Evolutionary conservation across 2,329 filamentous ascomycete species (phyloP), one percentile per base, ranked within the genome.

Genomic region (Didymella lethalis): DNA sequence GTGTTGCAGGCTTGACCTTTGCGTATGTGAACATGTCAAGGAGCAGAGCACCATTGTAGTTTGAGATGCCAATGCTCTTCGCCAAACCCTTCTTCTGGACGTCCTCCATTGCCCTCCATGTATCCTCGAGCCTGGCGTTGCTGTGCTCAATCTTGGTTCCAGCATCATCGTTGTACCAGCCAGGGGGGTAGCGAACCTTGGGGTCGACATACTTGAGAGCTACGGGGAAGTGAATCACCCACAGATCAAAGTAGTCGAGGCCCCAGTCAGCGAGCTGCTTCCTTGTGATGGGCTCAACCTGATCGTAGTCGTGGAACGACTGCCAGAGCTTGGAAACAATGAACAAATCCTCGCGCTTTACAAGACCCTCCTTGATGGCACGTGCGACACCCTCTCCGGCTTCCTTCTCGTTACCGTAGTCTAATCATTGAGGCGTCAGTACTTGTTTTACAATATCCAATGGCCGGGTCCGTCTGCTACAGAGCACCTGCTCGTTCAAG

Each of bases 271-370:
- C 68, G 44, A 77, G 70, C 62, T 77, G 75, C 66, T 87, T 85
- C 62, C 93, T 87, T 80, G 93, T 90, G 74, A 88, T 89, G 78
- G 86, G 86, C 78, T 83, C 85, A 74, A 95, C 92, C 69, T 85
- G 85, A 68, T 94, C 88, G 69, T 84, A 84, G 72, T 94, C 90
- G 83, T 96, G 92, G 86, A 93, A 96, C 66, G 88, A 89, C 82
- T 94, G 93, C 92, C 93, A 96, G 58, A 97, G 89, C 84, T 96
- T 97, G 79, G 90, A 92, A 65, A 93, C 91, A 75, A 97, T 88
- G 86, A 96, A 96, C 75, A 96, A 90, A 25, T 97, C 92, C 79
- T 91, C 87, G 46, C 75, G 72, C 66, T 76, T 75, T 50, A 67
- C 68, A 45, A 77, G 63, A 26, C 75, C 75, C 8, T 77, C 75